These are phyloP conservation scores for Dictyostelium brefeldianum DNA, from an alignment of 78 protist genomes.

Conservation along the genomic window DNA sequence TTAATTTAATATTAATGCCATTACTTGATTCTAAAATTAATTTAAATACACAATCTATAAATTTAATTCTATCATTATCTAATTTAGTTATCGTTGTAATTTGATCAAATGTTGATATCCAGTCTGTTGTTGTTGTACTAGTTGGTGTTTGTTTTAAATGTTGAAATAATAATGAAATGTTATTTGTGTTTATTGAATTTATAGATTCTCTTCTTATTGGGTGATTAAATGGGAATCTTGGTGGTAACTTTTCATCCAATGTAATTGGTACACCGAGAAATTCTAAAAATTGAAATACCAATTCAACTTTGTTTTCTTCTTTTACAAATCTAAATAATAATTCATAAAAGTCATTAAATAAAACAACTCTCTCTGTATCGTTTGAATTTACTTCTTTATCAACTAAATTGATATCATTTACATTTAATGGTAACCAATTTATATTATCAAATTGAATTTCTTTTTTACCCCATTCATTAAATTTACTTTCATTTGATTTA, in stretches of 20 bases:
- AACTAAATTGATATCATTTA: background rate
- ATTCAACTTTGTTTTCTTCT: constrained; percentile 49
- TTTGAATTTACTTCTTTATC: background rate
- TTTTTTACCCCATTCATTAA: background rate
- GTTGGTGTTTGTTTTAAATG: background rate
- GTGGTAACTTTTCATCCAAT: background rate
- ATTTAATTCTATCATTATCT: background rate
- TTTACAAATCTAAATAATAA: constrained; percentile 29
- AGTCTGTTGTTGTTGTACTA: background rate
- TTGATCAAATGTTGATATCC: constrained; percentile 19
- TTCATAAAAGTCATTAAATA: constrained; percentile 64
- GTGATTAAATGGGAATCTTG: constrained; percentile 19
- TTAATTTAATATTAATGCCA: background rate
- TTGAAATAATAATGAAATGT: background rate
- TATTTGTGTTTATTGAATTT: constrained; percentile 12
- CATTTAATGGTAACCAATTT: constrained; percentile 45
- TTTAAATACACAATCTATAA: constrained; percentile 19
- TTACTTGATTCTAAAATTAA: background rate
- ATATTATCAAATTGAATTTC: background rate
- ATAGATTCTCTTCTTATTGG: constrained; percentile 48
- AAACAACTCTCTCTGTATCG: constrained; percentile 46
- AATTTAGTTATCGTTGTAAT: background rate
- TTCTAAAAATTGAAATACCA: constrained; percentile 55
- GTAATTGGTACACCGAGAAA: constrained; percentile 44
- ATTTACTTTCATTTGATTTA: constrained; percentile 5